phyloP scores from a whole-genome alignment of 176 grass and related monocot species.

The Oryza officinalis region DNA sequence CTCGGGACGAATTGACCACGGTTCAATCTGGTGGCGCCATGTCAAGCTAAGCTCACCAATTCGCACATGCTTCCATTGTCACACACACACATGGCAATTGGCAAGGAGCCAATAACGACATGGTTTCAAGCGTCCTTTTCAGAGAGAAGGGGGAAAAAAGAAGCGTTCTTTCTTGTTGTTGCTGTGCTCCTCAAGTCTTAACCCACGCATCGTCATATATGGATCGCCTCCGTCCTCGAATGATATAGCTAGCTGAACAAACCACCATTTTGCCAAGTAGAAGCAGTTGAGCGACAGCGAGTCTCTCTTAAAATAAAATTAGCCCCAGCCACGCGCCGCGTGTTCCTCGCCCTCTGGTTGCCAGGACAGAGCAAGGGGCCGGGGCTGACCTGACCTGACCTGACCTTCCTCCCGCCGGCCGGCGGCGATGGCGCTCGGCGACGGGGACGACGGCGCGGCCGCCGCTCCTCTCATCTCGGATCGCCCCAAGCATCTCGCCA shows the following conservation, averaged over 20 bases:
- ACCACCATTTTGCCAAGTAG: background rate
- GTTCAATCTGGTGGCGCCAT: slow-evolving; percentile 5
- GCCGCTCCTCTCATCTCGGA: slow-evolving; percentile 45
- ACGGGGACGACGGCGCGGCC: slow-evolving; percentile 19
- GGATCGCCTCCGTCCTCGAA: background rate
- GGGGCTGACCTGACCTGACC: too few relatives aligned
- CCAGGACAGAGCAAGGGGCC: background rate
- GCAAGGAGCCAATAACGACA: background rate
- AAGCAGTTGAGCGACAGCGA: background rate
- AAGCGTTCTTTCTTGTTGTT: background rate
- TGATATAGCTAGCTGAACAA: background rate
- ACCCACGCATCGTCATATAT: background rate
- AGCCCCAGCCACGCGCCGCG: background rate
- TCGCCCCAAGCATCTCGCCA: slow-evolving; percentile 15
- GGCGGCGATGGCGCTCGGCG: slow-evolving; percentile 46
- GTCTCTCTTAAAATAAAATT: background rate
- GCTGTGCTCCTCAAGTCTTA: background rate
- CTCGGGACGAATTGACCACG: background rate
- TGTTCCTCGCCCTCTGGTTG: background rate
- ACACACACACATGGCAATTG: background rate
- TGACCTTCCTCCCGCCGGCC: background rate
- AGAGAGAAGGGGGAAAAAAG: background rate
- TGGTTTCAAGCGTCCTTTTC: background rate
- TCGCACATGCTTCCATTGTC: background rate
- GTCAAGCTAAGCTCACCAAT: background rate